Evolutionary conservation across 345 rosid genomes (phyloP), one percentile per base, ranked within the genome.

Genomic region (Stellera chamaejasme): DNA sequence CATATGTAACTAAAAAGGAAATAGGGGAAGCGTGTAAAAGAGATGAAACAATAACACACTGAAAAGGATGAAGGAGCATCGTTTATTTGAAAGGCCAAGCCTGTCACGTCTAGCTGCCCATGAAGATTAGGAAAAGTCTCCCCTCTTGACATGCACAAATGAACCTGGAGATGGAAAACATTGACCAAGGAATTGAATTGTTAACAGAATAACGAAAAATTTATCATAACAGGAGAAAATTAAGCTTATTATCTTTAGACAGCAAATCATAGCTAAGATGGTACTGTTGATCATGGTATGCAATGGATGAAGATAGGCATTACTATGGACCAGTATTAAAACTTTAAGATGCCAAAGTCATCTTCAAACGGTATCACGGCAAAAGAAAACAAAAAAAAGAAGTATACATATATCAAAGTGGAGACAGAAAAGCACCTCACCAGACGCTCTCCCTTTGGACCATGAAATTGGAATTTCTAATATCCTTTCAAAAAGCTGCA

Each of bases 401-500:
- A 27, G 55, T 6, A 52, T 55, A 49, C 27, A 49, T 42, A 49
- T 32, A 45, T n/a, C 28, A 45, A 66, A 55, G 41, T 58, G 49
- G 26, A 75, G 83, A 76, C 69, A 86, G 96, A 79, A 59, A 88
- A 82, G 88, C 95, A 90, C 97, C 95, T 92, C 98, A 86, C 98
- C 98, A 59, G 89, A 79, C 69, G 93, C 98, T 82, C 96, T 92
- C 69, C 98, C 98, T 70, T 84, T 82, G 15, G 76, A 80, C 97
- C 97, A 92, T 26, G 70, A 65, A 65, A 88, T 82, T 54, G 96
- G 96, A 62, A 92, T 92, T 65, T 82, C 95, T 79, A 92, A 62
- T 62, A 92, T 79, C 69, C 95, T 78, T 75, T 92, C 98, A 72
- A 88, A 88, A 69, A 86, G 88, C 96, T 92, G 85, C 67, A 65